These are phyloP conservation scores for Wallacemonas sp. DNA, from an alignment of 208 protist species.

Conservation along the genomic window DNA sequence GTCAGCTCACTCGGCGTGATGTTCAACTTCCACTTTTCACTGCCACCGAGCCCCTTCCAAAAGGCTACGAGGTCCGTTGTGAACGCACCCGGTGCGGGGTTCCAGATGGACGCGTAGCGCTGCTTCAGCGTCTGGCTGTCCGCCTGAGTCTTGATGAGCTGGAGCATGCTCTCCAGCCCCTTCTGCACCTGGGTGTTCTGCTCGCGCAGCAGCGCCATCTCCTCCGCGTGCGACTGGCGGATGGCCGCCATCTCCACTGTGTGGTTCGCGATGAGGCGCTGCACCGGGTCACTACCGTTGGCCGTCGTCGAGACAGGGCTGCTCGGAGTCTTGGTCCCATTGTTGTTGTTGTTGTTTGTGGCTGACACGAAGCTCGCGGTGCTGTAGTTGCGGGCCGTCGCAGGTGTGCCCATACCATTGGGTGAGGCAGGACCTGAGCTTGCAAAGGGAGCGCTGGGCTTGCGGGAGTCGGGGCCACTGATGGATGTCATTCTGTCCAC, in stretches of 20 bases:
- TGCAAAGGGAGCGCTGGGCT: not conserved
- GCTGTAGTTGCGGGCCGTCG: not conserved
- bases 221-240: not conserved
- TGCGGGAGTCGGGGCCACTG: not conserved
- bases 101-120: not conserved
- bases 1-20: not conserved
- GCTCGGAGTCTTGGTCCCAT: not conserved
- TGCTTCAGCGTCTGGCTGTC: not conserved
- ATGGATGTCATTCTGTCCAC: not conserved
- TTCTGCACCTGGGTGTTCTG: not conserved
- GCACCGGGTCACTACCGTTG: not conserved
- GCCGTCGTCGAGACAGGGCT: not conserved
- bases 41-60: constrained; percentile 1
- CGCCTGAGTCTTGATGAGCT: not conserved
- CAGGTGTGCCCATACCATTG: not conserved
- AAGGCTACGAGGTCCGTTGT: not conserved
- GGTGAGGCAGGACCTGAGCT: not conserved
- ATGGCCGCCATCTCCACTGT: constrained; percentile 1
- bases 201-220: constrained; percentile 3
- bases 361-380: not conserved
- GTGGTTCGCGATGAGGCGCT: not conserved
- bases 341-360: not conserved
- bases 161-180: not conserved
- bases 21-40: not conserved
- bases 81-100: not conserved